Percentiles rank a stretch among this genome's conserved stretches.
phyloP scores from a whole-genome alignment of 257 asterid species.

The Petunia secreta region DNA sequence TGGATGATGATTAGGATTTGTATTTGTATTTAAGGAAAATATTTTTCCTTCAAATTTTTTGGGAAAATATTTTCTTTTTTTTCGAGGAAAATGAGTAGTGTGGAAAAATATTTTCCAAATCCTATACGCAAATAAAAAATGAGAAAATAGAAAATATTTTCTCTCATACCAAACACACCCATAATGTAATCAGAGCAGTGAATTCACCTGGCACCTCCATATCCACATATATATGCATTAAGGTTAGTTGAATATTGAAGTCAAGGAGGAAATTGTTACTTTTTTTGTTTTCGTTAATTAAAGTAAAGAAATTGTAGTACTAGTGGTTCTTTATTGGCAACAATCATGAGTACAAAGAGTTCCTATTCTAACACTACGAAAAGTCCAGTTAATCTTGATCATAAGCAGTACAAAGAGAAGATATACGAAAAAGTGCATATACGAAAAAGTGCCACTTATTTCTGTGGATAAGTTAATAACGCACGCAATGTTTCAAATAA shows the following conservation, averaged over 20 bases:
- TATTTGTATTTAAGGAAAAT: too few relatives aligned
- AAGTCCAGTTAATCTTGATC: not conserved
- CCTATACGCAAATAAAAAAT: too few relatives aligned
- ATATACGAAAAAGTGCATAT: not conserved
- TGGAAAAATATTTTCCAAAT: too few relatives aligned
- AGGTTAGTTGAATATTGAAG: not conserved
- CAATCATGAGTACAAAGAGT: not conserved
- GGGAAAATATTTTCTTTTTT: too few relatives aligned
- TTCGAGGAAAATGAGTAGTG: too few relatives aligned
- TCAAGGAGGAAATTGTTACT: not conserved
- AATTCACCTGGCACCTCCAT: not conserved
- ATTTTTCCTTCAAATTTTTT: too few relatives aligned
- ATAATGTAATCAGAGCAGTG: not conserved
- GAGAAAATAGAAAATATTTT: too few relatives aligned
- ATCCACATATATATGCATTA: not conserved
- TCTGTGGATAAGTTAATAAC: constrained; percentile 17
- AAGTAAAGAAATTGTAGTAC: not conserved
- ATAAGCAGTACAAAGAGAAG: not conserved
- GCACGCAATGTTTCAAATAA: not conserved
- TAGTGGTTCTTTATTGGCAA: not conserved
- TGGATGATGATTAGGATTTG: too few relatives aligned
- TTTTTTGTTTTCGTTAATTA: not conserved
- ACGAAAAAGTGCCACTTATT: not conserved
- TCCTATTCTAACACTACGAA: constrained; percentile 10
- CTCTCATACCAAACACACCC: too few relatives aligned